Percentiles rank a stretch among this genome's conserved stretches.
phyloP scores from a whole-genome alignment of 2,329 filamentous ascomycete genomes.

The Ceratocystis diversiconidia region DNA sequence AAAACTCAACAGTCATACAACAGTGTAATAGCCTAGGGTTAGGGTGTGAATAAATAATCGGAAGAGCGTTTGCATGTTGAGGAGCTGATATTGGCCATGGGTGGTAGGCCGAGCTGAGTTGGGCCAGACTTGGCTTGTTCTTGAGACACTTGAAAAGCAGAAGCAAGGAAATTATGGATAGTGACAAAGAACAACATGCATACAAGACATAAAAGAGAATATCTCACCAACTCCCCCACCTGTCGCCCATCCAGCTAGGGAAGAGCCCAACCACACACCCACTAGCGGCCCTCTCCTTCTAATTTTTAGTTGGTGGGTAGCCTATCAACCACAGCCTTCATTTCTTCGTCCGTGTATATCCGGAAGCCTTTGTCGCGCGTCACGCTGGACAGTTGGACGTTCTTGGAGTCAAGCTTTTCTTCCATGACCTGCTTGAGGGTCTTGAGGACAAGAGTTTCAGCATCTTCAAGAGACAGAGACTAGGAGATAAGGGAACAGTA shows the following conservation, averaged over 20 bases:
- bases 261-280: no score
- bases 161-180: neutral
- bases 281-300: no score
- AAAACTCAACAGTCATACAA: no score
- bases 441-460: constrained; percentile 90
- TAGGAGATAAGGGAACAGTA: constrained; percentile 23
- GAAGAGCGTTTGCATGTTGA: no score
- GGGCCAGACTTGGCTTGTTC: neutral
- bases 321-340: constrained; percentile 81
- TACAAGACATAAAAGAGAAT: neutral
- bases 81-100: no score
- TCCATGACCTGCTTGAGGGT: constrained; percentile 99
- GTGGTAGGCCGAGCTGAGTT: no score
- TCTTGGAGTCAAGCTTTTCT: constrained; percentile 97
- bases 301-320: constrained; percentile 48
- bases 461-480: constrained; percentile 82
- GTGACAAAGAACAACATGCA: neutral
- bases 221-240: no score
- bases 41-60: no score
- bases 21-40: no score
- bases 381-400: constrained; percentile 93
- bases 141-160: neutral
- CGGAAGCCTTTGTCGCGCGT: constrained; percentile 96
- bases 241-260: no score
- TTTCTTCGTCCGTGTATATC: constrained; percentile 97